A percentile compares a stretch with the other conserved stretches of the same genome.
phyloP scores from a whole-genome alignment of 169 alveolate genomes.

The Amoebophrya sp. region DNA sequence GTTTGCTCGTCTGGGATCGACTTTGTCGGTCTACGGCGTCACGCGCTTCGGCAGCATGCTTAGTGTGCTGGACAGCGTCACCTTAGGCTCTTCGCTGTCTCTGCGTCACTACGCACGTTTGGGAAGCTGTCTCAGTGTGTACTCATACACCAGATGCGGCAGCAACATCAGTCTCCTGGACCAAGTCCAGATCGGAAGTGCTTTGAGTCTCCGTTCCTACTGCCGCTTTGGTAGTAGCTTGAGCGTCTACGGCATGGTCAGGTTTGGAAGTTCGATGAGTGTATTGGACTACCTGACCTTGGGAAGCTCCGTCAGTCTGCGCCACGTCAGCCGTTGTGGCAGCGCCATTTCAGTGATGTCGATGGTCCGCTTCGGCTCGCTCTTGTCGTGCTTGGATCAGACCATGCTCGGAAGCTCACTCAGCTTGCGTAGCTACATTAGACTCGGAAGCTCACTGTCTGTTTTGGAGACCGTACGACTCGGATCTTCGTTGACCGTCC shows the following conservation, averaged over 20 bases:
- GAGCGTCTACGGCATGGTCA: slow-evolving; percentile 30
- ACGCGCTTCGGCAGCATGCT: background rate
- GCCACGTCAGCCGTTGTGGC: background rate
- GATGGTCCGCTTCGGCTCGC: background rate
- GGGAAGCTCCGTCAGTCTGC: slow-evolving; percentile 13
- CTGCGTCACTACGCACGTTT: slow-evolving; percentile 26
- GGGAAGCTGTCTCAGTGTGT: slow-evolving; percentile 2
- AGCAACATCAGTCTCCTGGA: background rate
- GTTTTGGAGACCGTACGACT: background rate
- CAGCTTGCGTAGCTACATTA: background rate
- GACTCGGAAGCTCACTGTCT: slow-evolving; percentile 23
- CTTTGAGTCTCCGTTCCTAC: background rate
- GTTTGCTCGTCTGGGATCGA: slow-evolving; percentile 18
- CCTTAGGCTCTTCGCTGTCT: background rate
- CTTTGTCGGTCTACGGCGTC: background rate
- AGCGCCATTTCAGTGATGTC: background rate
- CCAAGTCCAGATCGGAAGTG: background rate
- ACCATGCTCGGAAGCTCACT: background rate
- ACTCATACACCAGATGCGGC: background rate
- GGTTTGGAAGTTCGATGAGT: background rate
- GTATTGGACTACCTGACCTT: background rate
- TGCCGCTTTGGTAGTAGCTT: slow-evolving; percentile 24
- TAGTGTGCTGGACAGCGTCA: background rate
- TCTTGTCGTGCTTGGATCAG: background rate
- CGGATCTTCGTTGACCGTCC: background rate